Evolutionary conservation across 371 early-diverging fungal genomes (phyloP).

Genomic region (Massospora cicadina): DNA sequence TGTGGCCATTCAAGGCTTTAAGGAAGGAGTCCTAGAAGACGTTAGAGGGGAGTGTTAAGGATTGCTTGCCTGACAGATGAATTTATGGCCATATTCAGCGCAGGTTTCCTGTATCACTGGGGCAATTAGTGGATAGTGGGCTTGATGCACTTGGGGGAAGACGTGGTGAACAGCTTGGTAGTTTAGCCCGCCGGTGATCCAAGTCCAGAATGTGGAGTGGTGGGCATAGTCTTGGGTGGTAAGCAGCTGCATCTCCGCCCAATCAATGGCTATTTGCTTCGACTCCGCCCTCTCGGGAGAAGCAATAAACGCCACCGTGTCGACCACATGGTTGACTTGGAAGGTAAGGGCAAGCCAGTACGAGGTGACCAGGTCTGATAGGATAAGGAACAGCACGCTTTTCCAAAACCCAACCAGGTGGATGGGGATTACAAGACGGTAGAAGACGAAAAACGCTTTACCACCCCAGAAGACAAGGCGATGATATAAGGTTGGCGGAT

Average conservation of each 20-base stretch:
- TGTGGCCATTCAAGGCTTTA: conserved; percentile 24
- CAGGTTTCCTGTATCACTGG: conserved; percentile 26
- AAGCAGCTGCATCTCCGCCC: conserved; percentile 36
- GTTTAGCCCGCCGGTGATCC: conserved; percentile 31
- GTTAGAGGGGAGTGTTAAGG: neutral
- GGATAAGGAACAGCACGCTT: conserved; percentile 20
- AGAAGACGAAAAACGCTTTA: conserved; percentile 30
- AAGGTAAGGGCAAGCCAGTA: conserved; percentile 37
- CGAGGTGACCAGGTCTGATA: conserved; percentile 24
- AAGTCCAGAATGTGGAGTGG: conserved; percentile 27
- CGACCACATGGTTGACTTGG: conserved; percentile 40
- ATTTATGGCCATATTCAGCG: conserved; percentile 24
- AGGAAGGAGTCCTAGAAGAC: conserved; percentile 23
- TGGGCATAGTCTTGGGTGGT: conserved; percentile 43
- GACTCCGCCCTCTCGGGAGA: conserved; percentile 19
- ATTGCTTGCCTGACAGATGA: conserved; percentile 21
- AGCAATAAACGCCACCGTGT: conserved; percentile 22
- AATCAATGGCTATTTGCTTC: conserved; percentile 26
- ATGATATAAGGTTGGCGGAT: conserved; percentile 25
- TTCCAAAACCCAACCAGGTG: conserved; percentile 17
- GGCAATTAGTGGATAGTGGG: conserved; percentile 27
- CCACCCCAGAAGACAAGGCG: conserved; percentile 30
- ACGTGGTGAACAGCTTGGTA: conserved; percentile 39
- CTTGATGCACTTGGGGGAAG: conserved; percentile 34
- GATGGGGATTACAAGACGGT: conserved; percentile 25